Percentiles rank a stretch among this genome's conserved stretches.
phyloP scores from a whole-genome alignment of 805 yeast species.

The Clavispora carvajalis region DNA sequence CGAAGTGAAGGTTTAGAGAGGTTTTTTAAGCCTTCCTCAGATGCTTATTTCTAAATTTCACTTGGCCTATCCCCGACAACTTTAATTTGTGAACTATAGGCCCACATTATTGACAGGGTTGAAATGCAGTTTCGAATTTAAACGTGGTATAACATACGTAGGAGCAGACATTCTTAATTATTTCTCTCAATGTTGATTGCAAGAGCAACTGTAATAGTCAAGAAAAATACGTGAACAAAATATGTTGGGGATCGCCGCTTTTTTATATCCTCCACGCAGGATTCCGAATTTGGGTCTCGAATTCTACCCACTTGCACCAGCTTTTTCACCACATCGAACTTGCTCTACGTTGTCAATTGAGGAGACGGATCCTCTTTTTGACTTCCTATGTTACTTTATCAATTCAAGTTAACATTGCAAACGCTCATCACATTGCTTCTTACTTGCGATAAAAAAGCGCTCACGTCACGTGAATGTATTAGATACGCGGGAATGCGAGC shows the following conservation, averaged over 20 bases:
- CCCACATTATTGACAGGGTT: too few species aligned
- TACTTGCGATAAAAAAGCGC: neutral
- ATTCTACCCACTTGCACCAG: neutral
- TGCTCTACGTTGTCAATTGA: too few species aligned
- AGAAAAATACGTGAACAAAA: neutral
- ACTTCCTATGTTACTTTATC: too few species aligned
- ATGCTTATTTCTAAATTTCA: neutral
- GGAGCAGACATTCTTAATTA: conserved; percentile 33
- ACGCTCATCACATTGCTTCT: too few species aligned
- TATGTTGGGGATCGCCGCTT: conserved; percentile 3
- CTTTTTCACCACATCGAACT: too few species aligned
- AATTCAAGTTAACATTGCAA: too few species aligned
- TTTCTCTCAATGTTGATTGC: neutral
- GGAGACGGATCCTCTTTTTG: too few species aligned
- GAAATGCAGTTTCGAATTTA: too few species aligned
- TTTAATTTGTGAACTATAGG: neutral
- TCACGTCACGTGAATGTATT: neutral
- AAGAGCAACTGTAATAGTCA: neutral
- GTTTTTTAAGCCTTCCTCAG: too few species aligned
- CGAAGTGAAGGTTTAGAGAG: too few species aligned
- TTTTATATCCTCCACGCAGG: conserved; percentile 2
- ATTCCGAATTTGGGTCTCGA: neutral
- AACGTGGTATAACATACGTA: conserved; percentile 40
- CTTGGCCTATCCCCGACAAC: neutral
- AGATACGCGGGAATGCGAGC: conserved; percentile 1